These are phyloP conservation scores for Wickerhamiella siamensis DNA, from an alignment of 805 yeast species.

Conservation along the genomic window DNA sequence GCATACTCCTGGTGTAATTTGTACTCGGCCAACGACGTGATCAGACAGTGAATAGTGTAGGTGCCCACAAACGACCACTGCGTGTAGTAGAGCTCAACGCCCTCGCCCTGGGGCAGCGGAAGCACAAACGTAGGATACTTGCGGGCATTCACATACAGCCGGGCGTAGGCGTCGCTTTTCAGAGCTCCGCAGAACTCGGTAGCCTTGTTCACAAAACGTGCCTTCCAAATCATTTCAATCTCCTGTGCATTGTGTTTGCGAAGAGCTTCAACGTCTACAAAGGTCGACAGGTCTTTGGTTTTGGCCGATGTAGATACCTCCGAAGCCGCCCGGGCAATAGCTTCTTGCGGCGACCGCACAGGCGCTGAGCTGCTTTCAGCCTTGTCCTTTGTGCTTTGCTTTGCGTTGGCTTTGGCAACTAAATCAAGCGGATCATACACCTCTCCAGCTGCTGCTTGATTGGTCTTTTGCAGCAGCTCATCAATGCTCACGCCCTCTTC, in stretches of 20 bases:
- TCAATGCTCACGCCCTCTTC: conserved; percentile 12
- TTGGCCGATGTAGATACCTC: neutral
- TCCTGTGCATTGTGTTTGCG: conserved; percentile 42
- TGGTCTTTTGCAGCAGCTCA: conserved; percentile 13
- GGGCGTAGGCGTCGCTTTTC: conserved; percentile 42
- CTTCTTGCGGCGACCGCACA: neutral
- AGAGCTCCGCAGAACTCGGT: conserved; percentile 53
- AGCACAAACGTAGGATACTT: conserved; percentile 72
- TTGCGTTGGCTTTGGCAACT: conserved; percentile 7
- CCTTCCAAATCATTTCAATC: conserved; percentile 75
- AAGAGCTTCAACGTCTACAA: conserved; percentile 54
- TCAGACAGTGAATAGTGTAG: conserved; percentile 70
- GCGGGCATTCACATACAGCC: conserved; percentile 50
- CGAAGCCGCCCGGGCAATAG: neutral
- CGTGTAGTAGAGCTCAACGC: conserved; percentile 68
- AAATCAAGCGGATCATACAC: conserved; percentile 10
- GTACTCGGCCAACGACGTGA: conserved; percentile 84
- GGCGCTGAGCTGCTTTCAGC: neutral
- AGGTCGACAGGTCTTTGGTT: conserved; percentile 57
- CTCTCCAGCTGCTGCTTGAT: conserved; percentile 7
- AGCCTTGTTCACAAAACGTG: conserved; percentile 55
- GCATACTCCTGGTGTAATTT: conserved; percentile 85
- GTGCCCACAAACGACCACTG: conserved; percentile 90
- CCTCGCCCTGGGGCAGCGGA: conserved; percentile 55
- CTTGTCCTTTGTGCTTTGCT: neutral